Evolutionary conservation across 768 basidiomycete genomes (phyloP).

Genomic region (Sarcomyxa edulis): DNA sequence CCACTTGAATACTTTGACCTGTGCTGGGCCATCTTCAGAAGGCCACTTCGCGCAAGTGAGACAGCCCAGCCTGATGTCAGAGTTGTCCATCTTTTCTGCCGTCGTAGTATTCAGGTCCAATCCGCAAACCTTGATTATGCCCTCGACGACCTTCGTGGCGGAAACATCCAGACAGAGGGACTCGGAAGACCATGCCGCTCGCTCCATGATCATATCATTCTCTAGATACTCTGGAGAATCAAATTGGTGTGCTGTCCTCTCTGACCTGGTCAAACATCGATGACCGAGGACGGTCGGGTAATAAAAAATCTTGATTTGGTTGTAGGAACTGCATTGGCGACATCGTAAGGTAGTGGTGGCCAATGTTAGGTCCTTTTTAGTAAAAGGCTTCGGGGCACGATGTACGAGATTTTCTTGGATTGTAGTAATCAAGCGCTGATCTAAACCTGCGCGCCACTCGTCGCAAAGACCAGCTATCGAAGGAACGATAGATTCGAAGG

Average conservation of each 20-base stretch:
- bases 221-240: neutral
- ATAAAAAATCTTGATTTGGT: too few species aligned
- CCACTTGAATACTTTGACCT: slow-evolving; percentile 1
- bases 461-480: slow-evolving; percentile 33
- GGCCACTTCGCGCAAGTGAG: slow-evolving; percentile 18
- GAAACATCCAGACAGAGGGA: slow-evolving; percentile 22
- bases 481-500: slow-evolving; percentile 31
- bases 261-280: slow-evolving; percentile 3
- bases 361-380: too few species aligned
- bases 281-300: slow-evolving; percentile 6
- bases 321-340: too few species aligned
- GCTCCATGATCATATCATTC: neutral
- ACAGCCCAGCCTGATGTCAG: slow-evolving; percentile 27
- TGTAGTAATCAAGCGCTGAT: too few species aligned
- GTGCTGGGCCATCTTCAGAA: neutral
- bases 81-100: slow-evolving; percentile 20
- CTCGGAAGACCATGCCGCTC: slow-evolving; percentile 17
- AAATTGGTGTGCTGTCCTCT: neutral
- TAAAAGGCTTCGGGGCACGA: too few species aligned
- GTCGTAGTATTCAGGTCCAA: slow-evolving; percentile 18
- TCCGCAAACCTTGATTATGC: slow-evolving; percentile 24
- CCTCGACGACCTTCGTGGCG: slow-evolving; percentile 21
- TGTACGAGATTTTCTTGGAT: too few species aligned
- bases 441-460: too few species aligned
- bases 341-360: too few species aligned